phyloP scores from a whole-genome alignment of 2,329 filamentous ascomycete species.

The Fusarium veterinarium region DNA sequence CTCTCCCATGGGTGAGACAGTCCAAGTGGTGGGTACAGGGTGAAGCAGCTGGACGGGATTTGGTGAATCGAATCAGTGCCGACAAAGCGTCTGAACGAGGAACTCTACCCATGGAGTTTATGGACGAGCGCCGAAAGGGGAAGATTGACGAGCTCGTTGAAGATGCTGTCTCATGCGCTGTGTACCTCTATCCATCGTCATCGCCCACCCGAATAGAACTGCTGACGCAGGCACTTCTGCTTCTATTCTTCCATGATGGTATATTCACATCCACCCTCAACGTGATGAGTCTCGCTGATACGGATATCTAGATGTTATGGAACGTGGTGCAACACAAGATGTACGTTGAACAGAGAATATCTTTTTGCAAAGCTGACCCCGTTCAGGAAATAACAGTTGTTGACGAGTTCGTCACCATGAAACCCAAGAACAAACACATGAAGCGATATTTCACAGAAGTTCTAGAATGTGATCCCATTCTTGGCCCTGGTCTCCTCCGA shows the following conservation, averaged over 20 bases:
- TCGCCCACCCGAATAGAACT: slow-evolving; percentile 4
- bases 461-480: slow-evolving; percentile 2
- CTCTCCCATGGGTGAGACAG: slow-evolving; percentile 19
- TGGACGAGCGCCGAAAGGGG: slow-evolving; percentile 14
- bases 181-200: slow-evolving; percentile 23
- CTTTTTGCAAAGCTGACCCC: neutral
- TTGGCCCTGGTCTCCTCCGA: slow-evolving; percentile 2
- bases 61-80: slow-evolving; percentile 7
- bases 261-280: neutral
- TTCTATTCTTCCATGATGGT: slow-evolving; percentile 24
- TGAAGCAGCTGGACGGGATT: neutral
- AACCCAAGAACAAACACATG: slow-evolving; percentile 16
- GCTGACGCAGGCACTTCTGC: slow-evolving; percentile 15
- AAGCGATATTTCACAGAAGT: slow-evolving; percentile 8
- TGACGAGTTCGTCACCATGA: slow-evolving; percentile 15
- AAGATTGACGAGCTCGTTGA: slow-evolving; percentile 29
- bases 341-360: neutral
- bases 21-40: slow-evolving; percentile 16
- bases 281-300: neutral
- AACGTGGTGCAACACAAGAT: slow-evolving; percentile 18
- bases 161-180: slow-evolving; percentile 13
- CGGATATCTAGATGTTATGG: slow-evolving; percentile 9
- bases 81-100: slow-evolving; percentile 16
- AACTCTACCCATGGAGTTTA: slow-evolving; percentile 12
- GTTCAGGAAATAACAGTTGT: slow-evolving; percentile 13